A percentile compares a stretch with the other conserved stretches of the same genome.
phyloP scores from a whole-genome alignment of 2,329 filamentous ascomycete genomes.

The Fusarium nanum region DNA sequence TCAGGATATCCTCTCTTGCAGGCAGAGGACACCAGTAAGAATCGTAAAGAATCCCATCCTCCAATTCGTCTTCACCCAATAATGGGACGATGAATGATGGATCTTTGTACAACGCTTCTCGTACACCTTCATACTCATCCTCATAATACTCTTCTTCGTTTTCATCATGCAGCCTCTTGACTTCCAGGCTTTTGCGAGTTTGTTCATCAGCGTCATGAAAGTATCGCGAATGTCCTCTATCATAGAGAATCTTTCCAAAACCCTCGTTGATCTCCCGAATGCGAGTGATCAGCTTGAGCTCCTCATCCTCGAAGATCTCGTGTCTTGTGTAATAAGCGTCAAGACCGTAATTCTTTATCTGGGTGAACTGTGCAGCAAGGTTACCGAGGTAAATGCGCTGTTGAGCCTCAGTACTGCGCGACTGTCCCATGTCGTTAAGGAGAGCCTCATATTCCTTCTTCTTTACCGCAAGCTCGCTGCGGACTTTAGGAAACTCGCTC shows the following conservation, averaged over 20 bases:
- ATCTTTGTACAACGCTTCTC: not conserved
- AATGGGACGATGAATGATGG: constrained; percentile 19
- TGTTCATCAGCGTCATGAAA: not conserved
- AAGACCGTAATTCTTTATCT: constrained; percentile 47
- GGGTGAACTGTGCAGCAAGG: constrained; percentile 49
- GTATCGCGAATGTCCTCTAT: constrained; percentile 37
- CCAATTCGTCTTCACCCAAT: constrained; percentile 22
- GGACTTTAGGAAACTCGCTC: constrained; percentile 53
- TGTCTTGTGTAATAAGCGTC: constrained; percentile 52
- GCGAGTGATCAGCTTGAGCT: constrained; percentile 53
- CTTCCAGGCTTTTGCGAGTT: too few relatives aligned
- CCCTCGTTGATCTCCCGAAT: constrained; percentile 54
- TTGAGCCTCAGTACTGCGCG: constrained; percentile 42
- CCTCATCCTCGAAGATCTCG: constrained; percentile 44
- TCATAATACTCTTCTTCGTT: not conserved
- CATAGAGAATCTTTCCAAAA: constrained; percentile 49
- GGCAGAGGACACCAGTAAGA: constrained; percentile 33
- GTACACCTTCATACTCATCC: not conserved
- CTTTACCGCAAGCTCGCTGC: constrained; percentile 43
- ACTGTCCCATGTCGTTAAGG: constrained; percentile 49
- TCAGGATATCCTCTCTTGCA: constrained; percentile 51
- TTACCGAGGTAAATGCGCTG: constrained; percentile 53
- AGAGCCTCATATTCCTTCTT: constrained; percentile 21
- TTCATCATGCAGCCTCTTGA: not conserved
- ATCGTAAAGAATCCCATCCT: constrained; percentile 46